Conservation (phyloP, 257 asterid genomes). For the Verbascum thapsus region DNA sequence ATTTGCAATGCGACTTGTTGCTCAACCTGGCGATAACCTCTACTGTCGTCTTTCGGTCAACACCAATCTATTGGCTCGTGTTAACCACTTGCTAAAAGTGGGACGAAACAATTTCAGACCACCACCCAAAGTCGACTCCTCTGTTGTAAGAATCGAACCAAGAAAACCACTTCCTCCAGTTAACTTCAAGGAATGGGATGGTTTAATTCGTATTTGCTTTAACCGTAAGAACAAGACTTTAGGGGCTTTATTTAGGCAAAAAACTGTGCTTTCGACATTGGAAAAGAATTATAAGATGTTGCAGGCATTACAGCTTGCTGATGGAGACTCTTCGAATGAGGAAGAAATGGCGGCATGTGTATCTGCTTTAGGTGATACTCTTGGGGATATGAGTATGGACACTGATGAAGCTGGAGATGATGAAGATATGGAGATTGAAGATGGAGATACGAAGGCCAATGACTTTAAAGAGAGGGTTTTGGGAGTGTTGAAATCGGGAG, state of each 20-base stretch:
- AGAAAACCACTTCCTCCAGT: conserved; percentile 76
- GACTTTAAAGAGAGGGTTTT: conserved; percentile 70
- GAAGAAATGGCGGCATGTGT: conserved; percentile 52
- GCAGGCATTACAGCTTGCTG: conserved; percentile 67
- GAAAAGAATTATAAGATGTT: conserved; percentile 89
- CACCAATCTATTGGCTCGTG: conserved; percentile 78
- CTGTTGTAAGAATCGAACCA: conserved; percentile 93
- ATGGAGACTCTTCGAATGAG: conserved; percentile 52
- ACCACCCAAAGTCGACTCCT: conserved; percentile 95
- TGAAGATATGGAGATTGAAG: conserved; percentile 74
- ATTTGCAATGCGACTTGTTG: conserved; percentile 96
- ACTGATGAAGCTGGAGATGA: conserved; percentile 62
- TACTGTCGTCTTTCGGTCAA: conserved; percentile 96
- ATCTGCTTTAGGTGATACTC: conserved; percentile 72
- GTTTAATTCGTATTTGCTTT: conserved; percentile 90
- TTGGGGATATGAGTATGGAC: conserved; percentile 68
- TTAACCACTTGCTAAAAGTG: conserved; percentile 84
- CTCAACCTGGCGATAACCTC: conserved; percentile 88
- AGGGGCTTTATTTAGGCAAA: conserved; percentile 80
- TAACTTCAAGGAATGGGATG: conserved; percentile 97
- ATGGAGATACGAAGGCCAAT: conserved; percentile 52
- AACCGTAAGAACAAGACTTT: conserved; percentile 82
- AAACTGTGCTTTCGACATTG: conserved; percentile 60
- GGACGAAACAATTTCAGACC: conserved; percentile 96
- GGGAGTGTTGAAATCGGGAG: conserved; percentile 66